phyloP scores from a whole-genome alignment of 1,139 yeast genomes.

The Debaryomycetaceae sp. region DNA sequence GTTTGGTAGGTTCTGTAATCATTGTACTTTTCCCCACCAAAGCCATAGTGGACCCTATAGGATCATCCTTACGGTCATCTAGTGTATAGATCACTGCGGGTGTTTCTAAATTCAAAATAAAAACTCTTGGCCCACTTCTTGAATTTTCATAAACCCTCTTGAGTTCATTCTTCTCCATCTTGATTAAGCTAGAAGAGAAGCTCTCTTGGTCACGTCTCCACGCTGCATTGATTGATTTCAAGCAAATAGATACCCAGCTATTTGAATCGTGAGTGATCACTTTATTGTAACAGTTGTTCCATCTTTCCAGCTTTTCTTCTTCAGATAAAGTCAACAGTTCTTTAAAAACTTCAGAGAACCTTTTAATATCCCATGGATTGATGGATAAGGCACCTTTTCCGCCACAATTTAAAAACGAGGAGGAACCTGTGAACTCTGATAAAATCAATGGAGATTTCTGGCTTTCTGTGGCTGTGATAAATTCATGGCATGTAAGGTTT shows the following conservation, averaged over 20 bases:
- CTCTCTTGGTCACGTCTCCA: slow-evolving; percentile 56
- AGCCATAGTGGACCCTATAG: slow-evolving; percentile 10
- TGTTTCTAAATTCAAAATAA: slow-evolving; percentile 54
- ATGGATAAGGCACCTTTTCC: slow-evolving; percentile 71
- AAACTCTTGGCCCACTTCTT: slow-evolving; percentile 42
- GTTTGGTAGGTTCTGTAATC: slow-evolving; percentile 45
- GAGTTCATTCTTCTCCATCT: slow-evolving; percentile 30
- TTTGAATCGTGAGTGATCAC: slow-evolving; percentile 68
- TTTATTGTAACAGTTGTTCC: slow-evolving; percentile 58
- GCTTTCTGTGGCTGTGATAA: slow-evolving; percentile 69
- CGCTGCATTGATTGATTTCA: slow-evolving; percentile 53
- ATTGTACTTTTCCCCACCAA: slow-evolving; percentile 27
- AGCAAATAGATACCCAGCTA: slow-evolving; percentile 66
- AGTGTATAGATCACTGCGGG: slow-evolving; percentile 27
- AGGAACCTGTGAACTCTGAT: slow-evolving; percentile 95
- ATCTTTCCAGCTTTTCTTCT: slow-evolving; percentile 56
- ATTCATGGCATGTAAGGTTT: slow-evolving; percentile 95
- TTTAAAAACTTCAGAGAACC: slow-evolving; percentile 61
- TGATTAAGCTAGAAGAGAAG: slow-evolving; percentile 20
- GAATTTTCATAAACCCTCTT: slow-evolving; percentile 32
- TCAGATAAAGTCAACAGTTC: slow-evolving; percentile 60
- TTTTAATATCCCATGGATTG: slow-evolving; percentile 86
- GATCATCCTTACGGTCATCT: slow-evolving; percentile 9
- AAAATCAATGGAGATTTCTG: slow-evolving; percentile 78
- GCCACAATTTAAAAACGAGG: slow-evolving; percentile 54